A percentile compares a stretch with the other conserved stretches of the same genome.
Conservation (phyloP, 306 rosid species). For the Pachyrhizus erosus region DNA sequence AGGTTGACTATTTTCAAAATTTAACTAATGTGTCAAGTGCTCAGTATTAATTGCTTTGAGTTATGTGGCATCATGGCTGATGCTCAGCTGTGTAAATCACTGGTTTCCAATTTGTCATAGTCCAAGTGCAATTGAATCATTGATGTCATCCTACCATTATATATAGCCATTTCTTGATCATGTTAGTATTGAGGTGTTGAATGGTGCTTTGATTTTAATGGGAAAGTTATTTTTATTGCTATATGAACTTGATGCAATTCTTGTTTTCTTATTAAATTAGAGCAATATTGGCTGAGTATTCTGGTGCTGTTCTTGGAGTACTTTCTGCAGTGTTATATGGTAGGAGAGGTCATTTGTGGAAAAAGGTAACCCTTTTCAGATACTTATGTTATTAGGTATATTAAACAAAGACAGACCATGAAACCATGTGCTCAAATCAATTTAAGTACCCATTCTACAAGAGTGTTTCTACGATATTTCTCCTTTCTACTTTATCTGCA, state of each 20-base stretch:
- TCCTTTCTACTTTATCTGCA: constrained; percentile 19
- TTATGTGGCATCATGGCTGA: neutral
- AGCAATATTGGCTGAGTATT: constrained; percentile 95
- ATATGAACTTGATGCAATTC: constrained; percentile 29
- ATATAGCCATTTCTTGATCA: constrained; percentile 26
- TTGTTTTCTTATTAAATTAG: constrained; percentile 51
- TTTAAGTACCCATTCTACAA: constrained; percentile 19
- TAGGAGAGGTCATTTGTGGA: constrained; percentile 79
- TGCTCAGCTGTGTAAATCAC: constrained; percentile 14
- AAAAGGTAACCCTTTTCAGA: constrained; percentile 67
- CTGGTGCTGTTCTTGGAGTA: constrained; percentile 98
- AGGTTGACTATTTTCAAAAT: no score
- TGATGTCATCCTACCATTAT: constrained; percentile 21
- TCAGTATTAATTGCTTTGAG: constrained; percentile 10
- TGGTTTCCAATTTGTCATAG: neutral
- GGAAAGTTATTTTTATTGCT: neutral
- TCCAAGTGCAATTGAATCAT: constrained; percentile 19
- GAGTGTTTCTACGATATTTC: constrained; percentile 9
- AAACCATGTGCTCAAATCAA: constrained; percentile 12
- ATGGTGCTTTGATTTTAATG: constrained; percentile 29
- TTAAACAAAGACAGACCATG: neutral
- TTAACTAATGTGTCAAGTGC: constrained; percentile 23
- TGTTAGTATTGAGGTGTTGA: constrained; percentile 32
- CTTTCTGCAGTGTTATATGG: constrained; percentile 91
- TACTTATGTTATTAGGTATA: constrained; percentile 22